Percentiles rank a stretch among this genome's conserved stretches.
These are phyloP conservation scores for Arachnomyces sp. DNA, from an alignment of 2,329 filamentous ascomycete species.

Conservation along the genomic window DNA sequence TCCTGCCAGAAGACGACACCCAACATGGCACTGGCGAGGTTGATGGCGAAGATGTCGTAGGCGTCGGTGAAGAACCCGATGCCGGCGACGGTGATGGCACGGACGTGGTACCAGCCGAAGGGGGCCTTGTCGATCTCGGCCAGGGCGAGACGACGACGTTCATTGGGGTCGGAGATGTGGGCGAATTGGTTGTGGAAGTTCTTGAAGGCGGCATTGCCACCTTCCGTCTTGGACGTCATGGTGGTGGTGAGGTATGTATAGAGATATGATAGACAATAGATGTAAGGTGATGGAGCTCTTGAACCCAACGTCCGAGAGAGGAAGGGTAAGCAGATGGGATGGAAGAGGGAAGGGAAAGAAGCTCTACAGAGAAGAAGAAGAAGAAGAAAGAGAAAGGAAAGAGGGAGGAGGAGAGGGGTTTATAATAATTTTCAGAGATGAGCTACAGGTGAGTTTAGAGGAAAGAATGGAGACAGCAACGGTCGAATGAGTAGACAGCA, in stretches of 20 bases:
- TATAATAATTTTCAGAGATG: too few relatives aligned
- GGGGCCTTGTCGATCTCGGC: constrained; percentile 48
- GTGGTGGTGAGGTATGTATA: constrained; percentile 15
- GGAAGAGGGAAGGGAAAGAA: too few relatives aligned
- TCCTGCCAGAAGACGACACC: constrained; percentile 69
- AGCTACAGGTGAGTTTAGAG: too few relatives aligned
- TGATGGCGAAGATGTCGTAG: constrained; percentile 75
- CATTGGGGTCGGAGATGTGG: constrained; percentile 60
- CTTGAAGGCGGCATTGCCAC: constrained; percentile 65
- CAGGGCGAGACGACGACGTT: constrained; percentile 68
- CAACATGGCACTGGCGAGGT: constrained; percentile 65
- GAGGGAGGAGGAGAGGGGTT: too few relatives aligned
- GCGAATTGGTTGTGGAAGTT: constrained; percentile 71
- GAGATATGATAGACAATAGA: too few relatives aligned
- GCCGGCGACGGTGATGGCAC: constrained; percentile 8
- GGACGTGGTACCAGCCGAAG: constrained; percentile 16
- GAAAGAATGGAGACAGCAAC: too few relatives aligned
- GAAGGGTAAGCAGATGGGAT: constrained; percentile 6
- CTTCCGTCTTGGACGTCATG: constrained; percentile 39
- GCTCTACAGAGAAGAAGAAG: too few relatives aligned
- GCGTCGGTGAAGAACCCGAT: constrained; percentile 9
- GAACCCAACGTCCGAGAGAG: constrained; percentile 11
- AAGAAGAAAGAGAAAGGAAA: too few relatives aligned
- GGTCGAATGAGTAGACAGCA: too few relatives aligned
- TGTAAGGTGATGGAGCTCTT: too few relatives aligned